These are phyloP conservation scores for Trebouxia gelatinosa DNA, from an alignment of 163 green algal genomes.

Conservation along the genomic window DNA sequence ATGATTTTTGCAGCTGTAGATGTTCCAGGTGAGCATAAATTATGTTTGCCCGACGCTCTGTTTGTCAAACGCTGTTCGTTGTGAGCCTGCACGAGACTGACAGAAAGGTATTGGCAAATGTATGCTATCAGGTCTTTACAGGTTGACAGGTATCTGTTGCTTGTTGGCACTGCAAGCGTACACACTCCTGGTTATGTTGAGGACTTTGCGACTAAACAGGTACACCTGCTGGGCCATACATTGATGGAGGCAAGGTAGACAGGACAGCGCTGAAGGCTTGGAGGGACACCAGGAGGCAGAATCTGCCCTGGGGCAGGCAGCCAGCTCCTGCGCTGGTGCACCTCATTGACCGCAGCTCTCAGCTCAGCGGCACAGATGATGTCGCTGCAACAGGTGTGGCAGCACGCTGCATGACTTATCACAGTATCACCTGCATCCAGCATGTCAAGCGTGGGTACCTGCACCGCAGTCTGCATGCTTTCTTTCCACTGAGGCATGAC, in stretches of 20 bases:
- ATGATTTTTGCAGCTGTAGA: slow-evolving; percentile 76
- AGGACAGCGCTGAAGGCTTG: slow-evolving; percentile 74
- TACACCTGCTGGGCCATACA: slow-evolving; percentile 48
- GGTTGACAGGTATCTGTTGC: too few relatives aligned
- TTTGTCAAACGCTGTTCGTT: too few relatives aligned
- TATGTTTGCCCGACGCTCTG: too few relatives aligned
- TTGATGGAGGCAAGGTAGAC: slow-evolving; percentile 77
- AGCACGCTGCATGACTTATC: too few relatives aligned
- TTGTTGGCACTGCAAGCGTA: not conserved
- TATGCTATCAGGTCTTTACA: too few relatives aligned
- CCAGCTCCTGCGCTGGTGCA: slow-evolving; percentile 56
- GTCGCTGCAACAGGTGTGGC: slow-evolving; percentile 43
- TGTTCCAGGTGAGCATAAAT: slow-evolving; percentile 66
- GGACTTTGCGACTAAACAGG: slow-evolving; percentile 23
- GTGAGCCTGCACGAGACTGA: too few relatives aligned
- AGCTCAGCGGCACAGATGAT: slow-evolving; percentile 67
- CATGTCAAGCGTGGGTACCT: too few relatives aligned
- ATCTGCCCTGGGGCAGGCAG: slow-evolving; percentile 36
- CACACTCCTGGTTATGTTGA: not conserved
- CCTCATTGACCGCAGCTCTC: slow-evolving; percentile 57
- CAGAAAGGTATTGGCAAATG: too few relatives aligned
- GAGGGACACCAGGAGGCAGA: slow-evolving; percentile 46
- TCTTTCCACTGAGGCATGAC: too few relatives aligned
- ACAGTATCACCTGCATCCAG: too few relatives aligned
- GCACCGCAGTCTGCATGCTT: too few relatives aligned